A percentile compares a stretch with the other conserved stretches of the same genome.
Evolutionary conservation across 1,284 basidiomycete genomes (phyloP).

Genomic region (Rhizopogon hawkerae): DNA sequence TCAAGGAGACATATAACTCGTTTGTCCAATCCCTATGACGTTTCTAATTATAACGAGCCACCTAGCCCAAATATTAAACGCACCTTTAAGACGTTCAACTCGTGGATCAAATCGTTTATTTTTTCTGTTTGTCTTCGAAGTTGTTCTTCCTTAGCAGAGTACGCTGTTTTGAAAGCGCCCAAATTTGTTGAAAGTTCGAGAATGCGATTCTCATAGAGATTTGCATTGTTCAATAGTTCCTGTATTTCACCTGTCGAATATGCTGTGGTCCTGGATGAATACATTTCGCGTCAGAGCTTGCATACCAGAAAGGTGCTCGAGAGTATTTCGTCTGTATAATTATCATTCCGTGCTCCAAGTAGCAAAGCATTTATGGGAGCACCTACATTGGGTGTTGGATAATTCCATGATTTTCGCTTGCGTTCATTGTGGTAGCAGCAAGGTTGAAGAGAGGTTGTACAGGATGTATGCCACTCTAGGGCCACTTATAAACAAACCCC

Average conservation of each 20-base stretch:
- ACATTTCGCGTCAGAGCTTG: background rate
- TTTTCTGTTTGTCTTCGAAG: conserved; percentile 17
- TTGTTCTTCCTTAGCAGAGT: conserved; percentile 16
- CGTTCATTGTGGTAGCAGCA: conserved; percentile 17
- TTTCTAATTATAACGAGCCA: background rate
- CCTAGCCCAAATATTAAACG: background rate
- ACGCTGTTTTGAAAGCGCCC: conserved; percentile 19
- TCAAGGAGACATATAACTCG: conserved; percentile 54
- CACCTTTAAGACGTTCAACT: conserved; percentile 22
- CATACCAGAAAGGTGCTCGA: conserved; percentile 15
- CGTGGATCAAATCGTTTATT: conserved; percentile 12
- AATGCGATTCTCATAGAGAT: conserved; percentile 14
- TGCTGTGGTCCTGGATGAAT: background rate
- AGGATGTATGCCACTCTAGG: background rate
- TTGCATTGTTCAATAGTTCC: conserved; percentile 17
- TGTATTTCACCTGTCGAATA: conserved; percentile 24
- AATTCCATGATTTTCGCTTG: conserved; percentile 9
- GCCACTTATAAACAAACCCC: conserved; percentile 1
- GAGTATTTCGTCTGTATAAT: conserved; percentile 1
- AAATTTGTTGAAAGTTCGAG: conserved; percentile 21
- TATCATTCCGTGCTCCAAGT: background rate
- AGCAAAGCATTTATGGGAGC: background rate
- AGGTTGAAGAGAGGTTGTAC: background rate
- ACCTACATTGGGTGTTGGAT: conserved; percentile 11
- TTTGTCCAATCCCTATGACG: conserved; percentile 32